A percentile compares a stretch with the other conserved stretches of the same genome.
Evolutionary conservation across 148 eudicot species (phyloP).

Genomic region (Vaccinium myrtillus): DNA sequence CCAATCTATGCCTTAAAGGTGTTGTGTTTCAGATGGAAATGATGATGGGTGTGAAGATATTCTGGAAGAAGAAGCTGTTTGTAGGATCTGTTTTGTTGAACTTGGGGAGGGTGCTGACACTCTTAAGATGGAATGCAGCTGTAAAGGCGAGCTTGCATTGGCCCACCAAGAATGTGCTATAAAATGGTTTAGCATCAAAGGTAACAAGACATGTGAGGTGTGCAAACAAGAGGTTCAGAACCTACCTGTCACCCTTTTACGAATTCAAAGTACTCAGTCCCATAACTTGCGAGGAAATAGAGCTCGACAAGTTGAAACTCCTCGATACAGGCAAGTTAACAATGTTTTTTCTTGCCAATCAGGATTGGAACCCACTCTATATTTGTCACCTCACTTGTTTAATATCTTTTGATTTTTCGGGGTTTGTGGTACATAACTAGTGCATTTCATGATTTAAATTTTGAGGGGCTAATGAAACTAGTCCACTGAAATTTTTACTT

Average conservation of each 20-base stretch:
- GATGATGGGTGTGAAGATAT: conserved; percentile 63
- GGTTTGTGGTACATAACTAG: neutral
- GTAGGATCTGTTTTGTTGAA: conserved; percentile 90
- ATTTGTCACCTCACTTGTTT: neutral
- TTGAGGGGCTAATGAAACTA: conserved; percentile 7
- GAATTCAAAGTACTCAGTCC: conserved; percentile 54
- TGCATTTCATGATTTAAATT: neutral
- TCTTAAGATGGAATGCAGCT: conserved; percentile 92
- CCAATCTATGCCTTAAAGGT: conserved; percentile 35
- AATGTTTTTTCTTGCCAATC: neutral
- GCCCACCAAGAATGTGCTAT: conserved; percentile 93
- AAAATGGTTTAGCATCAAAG: conserved; percentile 98
- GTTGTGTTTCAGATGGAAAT: conserved; percentile 42
- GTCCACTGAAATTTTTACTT: neutral
- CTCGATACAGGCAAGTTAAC: conserved; percentile 66
- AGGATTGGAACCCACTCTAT: neutral
- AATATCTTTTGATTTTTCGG: neutral
- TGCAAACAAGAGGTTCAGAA: conserved; percentile 88
- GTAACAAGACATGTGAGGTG: conserved; percentile 89
- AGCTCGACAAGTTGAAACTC: conserved; percentile 39
- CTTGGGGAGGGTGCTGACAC: conserved; percentile 81
- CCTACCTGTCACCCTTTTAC: conserved; percentile 84
- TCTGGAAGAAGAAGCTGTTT: conserved; percentile 92
- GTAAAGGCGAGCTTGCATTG: conserved; percentile 95
- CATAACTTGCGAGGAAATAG: conserved; percentile 30